Evolutionary conservation across 805 yeast species (phyloP), one percentile per base, ranked within the genome.

Genomic region (Candida corydali): DNA sequence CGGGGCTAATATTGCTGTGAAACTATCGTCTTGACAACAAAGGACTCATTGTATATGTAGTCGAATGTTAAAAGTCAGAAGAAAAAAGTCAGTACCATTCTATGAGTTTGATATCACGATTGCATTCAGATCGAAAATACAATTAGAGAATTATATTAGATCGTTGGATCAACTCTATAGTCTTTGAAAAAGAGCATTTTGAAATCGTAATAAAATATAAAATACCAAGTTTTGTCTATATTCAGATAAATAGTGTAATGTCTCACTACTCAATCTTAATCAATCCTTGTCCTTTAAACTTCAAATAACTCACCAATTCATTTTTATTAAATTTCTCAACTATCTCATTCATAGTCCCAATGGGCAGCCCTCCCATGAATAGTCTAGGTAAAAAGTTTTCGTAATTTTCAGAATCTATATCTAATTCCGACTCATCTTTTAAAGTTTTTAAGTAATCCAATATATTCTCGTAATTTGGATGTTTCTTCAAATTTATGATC

Each of bases 281-380:
- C 34, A 47, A 42, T 6, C 64, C 65, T 25, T 47, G 46, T 3
- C 66, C 65, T 26, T 49, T 43, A 20, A 43, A 46, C 34, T 40
- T 49, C 36, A 63, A 52, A 37, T 46, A 59, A 1, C 38, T 38
- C 24, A 36, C 28, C 32, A 63, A 51, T 18, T 51, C 47, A 25
- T 52, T 51, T 27, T 44, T 33, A 10, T 42, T 34, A 39, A 47
- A 45, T 38, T 49, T 45, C 2, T 38, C 41, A 26, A 59, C 49
- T 11, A 60, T 46, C 8, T 53, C 54, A 9, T 49, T 40, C 29
- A 50, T 57, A 24, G 51, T 51, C 5, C 61, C 68, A 4, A 54
- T 41, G 3, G 68, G 68, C 22, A 44, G 37, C 2, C 67, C 69
- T 9, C 57, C 61, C 16, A 63, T 50, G 38, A 63, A 61, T 26